Conservation (phyloP, 192 early-diverging fungal species). For the Backusella morwellensis region DNA sequence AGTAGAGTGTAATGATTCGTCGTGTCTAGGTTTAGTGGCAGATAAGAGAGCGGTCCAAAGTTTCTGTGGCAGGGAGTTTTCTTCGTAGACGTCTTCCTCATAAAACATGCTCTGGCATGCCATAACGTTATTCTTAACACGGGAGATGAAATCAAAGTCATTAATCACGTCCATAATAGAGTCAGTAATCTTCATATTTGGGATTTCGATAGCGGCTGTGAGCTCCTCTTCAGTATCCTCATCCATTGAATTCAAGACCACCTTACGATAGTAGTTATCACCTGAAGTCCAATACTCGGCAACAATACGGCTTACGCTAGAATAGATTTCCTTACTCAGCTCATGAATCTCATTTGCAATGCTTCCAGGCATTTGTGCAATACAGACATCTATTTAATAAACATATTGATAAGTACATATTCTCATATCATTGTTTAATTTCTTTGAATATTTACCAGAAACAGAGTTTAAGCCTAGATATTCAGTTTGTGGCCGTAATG, state of each 20-base stretch:
- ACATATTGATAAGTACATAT: neutral
- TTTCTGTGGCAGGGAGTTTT: neutral
- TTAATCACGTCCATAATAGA: neutral
- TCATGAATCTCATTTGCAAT: conserved; percentile 14
- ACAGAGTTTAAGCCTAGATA: neutral
- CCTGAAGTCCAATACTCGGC: neutral
- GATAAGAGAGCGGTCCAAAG: conserved; percentile 6
- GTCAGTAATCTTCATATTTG: conserved; percentile 8
- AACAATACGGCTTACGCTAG: neutral
- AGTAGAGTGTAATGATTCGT: neutral
- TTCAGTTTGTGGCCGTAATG: neutral
- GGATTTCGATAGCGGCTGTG: neutral
- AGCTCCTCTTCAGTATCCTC: neutral
- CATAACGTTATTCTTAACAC: neutral
- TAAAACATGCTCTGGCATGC: neutral
- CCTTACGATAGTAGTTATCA: neutral
- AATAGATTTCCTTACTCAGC: conserved; percentile 8
- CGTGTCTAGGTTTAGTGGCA: neutral
- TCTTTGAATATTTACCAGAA: neutral
- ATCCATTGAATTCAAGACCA: neutral
- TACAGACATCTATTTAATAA: neutral
- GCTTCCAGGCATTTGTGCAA: conserved; percentile 15
- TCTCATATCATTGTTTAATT: neutral
- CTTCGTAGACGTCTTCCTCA: neutral
- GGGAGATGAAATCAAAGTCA: neutral